phyloP scores from a whole-genome alignment of 2,329 filamentous ascomycete species.

The Samsoniella hepiali region DNA sequence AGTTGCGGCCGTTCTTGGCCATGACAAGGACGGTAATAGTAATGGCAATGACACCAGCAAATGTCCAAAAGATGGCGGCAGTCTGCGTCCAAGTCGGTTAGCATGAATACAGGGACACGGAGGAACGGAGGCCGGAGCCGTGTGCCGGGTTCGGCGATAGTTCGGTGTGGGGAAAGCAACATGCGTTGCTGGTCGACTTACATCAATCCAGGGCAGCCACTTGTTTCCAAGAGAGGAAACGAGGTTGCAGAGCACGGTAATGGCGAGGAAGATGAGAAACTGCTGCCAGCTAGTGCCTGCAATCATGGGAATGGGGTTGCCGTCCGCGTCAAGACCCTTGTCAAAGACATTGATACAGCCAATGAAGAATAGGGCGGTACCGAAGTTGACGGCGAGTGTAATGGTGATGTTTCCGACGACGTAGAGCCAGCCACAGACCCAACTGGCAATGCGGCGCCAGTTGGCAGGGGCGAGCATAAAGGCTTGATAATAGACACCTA shows the following conservation, averaged over 20 bases:
- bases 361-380: slow-evolving; percentile 63
- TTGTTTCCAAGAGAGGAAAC: slow-evolving; percentile 66
- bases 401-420: slow-evolving; percentile 79
- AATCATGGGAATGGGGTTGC: slow-evolving; percentile 43
- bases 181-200: slow-evolving; percentile 40
- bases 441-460: slow-evolving; percentile 63
- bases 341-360: slow-evolving; percentile 56
- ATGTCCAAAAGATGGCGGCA: slow-evolving; percentile 72
- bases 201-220: slow-evolving; percentile 66
- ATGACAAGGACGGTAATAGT: slow-evolving; percentile 60
- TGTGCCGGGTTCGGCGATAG: slow-evolving; percentile 7
- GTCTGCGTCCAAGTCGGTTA: slow-evolving; percentile 44
- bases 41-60: slow-evolving; percentile 65
- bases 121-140: slow-evolving; percentile 9
- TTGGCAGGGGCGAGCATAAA: slow-evolving; percentile 65
- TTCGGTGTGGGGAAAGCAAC: slow-evolving; percentile 2
- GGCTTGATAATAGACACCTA: slow-evolving; percentile 70
- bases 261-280: slow-evolving; percentile 66
- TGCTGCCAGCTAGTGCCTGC: slow-evolving; percentile 59
- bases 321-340: slow-evolving; percentile 40
- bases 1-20: slow-evolving; percentile 64
- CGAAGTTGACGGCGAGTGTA: slow-evolving; percentile 78
- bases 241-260: slow-evolving; percentile 62
- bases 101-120: not conserved
- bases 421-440: slow-evolving; percentile 74